phyloP scores from a whole-genome alignment of 1,284 basidiomycete species.

The Ustilago loliicola region DNA sequence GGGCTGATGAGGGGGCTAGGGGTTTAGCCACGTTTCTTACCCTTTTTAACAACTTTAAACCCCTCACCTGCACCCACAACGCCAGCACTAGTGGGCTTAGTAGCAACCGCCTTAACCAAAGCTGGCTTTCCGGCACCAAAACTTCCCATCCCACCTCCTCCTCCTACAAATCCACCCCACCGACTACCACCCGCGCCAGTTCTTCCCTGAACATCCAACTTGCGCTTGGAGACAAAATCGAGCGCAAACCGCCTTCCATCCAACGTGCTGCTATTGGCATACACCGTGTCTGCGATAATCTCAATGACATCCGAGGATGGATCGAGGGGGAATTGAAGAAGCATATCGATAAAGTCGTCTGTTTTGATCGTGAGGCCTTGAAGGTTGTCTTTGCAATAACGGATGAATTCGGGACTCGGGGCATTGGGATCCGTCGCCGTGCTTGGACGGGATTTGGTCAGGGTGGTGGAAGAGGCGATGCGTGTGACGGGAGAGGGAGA shows the following conservation, averaged over 20 bases:
- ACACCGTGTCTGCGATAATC: constrained; percentile 74
- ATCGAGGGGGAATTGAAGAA: constrained; percentile 71
- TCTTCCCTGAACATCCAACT: constrained; percentile 71
- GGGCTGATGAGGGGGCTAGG: too few species aligned
- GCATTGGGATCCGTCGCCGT: constrained; percentile 74
- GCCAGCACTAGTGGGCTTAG: not conserved
- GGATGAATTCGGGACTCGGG: constrained; percentile 88
- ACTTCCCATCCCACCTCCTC: constrained; percentile 18
- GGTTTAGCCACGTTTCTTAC: constrained; percentile 40
- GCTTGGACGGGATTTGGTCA: not conserved
- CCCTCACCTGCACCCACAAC: constrained; percentile 9
- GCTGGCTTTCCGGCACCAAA: constrained; percentile 13
- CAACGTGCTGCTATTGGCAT: constrained; percentile 91
- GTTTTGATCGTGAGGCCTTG: constrained; percentile 80
- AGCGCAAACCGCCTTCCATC: constrained; percentile 93
- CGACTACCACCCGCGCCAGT: not conserved
- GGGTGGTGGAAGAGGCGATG: not conserved
- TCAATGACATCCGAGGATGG: constrained; percentile 68
- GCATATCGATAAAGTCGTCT: constrained; percentile 71
- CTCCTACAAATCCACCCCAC: too few species aligned
- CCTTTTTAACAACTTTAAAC: constrained; percentile 64
- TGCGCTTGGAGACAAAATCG: constrained; percentile 88
- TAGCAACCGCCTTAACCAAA: not conserved
- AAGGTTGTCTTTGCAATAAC: constrained; percentile 89
- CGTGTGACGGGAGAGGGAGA: constrained; percentile 56